Evolutionary conservation across 2,329 filamentous ascomycete genomes (phyloP).

Genomic region (Escovopsis sp.): DNA sequence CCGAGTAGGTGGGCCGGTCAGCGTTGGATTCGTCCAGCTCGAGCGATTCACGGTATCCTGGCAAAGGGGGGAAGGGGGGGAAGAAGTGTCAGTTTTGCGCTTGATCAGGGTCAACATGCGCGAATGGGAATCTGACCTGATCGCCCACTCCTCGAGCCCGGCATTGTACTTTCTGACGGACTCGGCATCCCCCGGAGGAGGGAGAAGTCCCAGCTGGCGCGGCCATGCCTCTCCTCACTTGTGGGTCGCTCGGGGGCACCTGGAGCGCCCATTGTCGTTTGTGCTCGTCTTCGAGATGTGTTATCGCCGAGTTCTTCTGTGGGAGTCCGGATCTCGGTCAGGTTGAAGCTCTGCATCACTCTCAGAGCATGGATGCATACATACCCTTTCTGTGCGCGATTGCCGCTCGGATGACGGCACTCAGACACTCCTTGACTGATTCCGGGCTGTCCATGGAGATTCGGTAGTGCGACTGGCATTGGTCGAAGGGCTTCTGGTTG

Average conservation of each 20-base stretch:
- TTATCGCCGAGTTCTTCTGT: constrained; percentile 28
- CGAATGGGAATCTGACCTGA: constrained; percentile 9
- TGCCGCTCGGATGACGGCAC: constrained; percentile 57
- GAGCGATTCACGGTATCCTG: constrained; percentile 43
- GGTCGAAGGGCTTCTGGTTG: constrained; percentile 47
- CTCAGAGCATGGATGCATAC: constrained; percentile 12
- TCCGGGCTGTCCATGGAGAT: constrained; percentile 57
- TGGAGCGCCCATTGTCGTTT: constrained; percentile 44
- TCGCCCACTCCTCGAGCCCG: constrained; percentile 19
- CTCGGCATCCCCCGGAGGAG: constrained; percentile 38
- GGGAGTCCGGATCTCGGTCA: not conserved
- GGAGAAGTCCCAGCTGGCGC: constrained; percentile 58
- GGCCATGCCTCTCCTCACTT: constrained; percentile 51
- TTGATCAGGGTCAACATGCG: not conserved
- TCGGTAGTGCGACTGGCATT: constrained; percentile 58
- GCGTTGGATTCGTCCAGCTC: constrained; percentile 57
- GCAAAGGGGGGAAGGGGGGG: constrained; percentile 21
- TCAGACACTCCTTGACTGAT: constrained; percentile 60
- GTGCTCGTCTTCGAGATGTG: constrained; percentile 38
- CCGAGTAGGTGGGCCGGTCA: constrained; percentile 50
- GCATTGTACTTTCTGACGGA: constrained; percentile 24
- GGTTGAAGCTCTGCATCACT: not conserved
- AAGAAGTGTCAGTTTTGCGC: constrained; percentile 14
- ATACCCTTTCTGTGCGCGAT: constrained; percentile 55
- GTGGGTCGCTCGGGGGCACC: constrained; percentile 37